Base-by-base conservation (phyloP, 371 early-diverging fungal genomes). In the Rhizopus microsporus region DNA sequence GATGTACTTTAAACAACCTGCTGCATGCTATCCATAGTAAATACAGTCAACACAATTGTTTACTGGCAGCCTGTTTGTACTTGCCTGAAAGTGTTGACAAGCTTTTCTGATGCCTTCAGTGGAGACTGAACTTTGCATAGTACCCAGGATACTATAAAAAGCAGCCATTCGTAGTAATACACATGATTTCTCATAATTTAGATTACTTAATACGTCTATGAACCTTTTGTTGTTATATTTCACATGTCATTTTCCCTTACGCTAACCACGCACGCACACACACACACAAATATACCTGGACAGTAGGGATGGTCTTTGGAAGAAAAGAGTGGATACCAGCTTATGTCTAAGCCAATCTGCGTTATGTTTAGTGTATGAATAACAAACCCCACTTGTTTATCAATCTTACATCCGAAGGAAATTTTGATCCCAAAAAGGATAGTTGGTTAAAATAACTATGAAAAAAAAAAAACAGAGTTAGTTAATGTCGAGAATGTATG, bases 121-220 rank as follows among this genome's bases (percentile, higher is more conserved):
- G 7, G 88, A 77, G 33, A 69, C 65, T 51, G 84, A 75, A 59
- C 80, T 78, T 65, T 93, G 90, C 8, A 72, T 60, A 34, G 71
- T 75, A 3, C 84, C 95, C 9, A 95, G 69, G 56, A 89, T 86
- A 61, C 88, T 87, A 66, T 93, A 93, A 63, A 90, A 70, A 12
- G 91, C 88, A 5, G 84, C 96, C 40, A 95, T 81, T 63, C 94
- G 90, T 69, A 89, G 95, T 34, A 93, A 71, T 1, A 95, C 75
- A 39, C 88, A 83, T 0, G 94, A 91, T 51, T 88, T 85, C 63
- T 95, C 96, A 67, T 84, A 93, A 71, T 77, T 84, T 62, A 91
- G 57, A 60, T 89, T 89, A 63, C 65, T 74, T 54, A 60, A 40
- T 7, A 40, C 38, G 8, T 65, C 65, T 65, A 52, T 64, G 2